Percentiles rank a stretch among this genome's conserved stretches.
These are phyloP conservation scores for Amanita bisporigera DNA, from an alignment of 1,284 basidiomycete species.

Conservation along the genomic window DNA sequence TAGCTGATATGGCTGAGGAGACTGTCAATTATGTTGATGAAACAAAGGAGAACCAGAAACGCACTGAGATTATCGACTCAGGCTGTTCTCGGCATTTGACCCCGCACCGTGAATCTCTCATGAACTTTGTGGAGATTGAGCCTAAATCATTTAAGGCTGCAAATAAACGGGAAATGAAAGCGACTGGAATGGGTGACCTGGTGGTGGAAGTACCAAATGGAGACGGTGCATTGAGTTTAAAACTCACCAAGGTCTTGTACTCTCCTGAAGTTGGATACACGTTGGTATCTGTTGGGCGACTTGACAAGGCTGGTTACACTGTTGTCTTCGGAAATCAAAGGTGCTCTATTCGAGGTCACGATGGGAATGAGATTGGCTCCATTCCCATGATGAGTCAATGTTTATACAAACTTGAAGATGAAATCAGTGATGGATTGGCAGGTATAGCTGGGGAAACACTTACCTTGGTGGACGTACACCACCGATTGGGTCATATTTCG, in stretches of 20 bases:
- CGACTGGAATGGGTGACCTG: no score
- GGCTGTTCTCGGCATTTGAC: no score
- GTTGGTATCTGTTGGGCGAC: conserved; percentile 14
- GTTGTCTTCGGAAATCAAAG: conserved; percentile 35
- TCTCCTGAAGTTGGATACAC: conserved; percentile 44
- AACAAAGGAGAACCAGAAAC: no score
- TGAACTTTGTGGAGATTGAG: no score
- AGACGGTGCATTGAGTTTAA: conserved; percentile 26
- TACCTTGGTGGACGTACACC: not conserved
- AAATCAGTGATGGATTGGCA: not conserved
- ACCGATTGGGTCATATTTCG: not conserved
- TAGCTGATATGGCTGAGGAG: no score
- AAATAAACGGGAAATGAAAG: conserved; percentile 35
- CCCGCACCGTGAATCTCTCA: no score
- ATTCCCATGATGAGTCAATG: not conserved
- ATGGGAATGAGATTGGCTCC: conserved; percentile 14
- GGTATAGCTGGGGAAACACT: not conserved
- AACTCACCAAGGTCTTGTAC: conserved; percentile 45
- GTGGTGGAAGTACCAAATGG: conserved; percentile 37
- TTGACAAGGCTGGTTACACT: conserved; percentile 41
- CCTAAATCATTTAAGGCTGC: conserved; percentile 35
- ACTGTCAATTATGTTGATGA: no score
- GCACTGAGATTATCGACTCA: no score
- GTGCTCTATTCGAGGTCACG: conserved; percentile 19
- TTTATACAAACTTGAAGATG: not conserved